Evolutionary conservation across 1,284 basidiomycete genomes (phyloP), one percentile per base, ranked within the genome.

Genomic region (Sanghuangporus baumii): DNA sequence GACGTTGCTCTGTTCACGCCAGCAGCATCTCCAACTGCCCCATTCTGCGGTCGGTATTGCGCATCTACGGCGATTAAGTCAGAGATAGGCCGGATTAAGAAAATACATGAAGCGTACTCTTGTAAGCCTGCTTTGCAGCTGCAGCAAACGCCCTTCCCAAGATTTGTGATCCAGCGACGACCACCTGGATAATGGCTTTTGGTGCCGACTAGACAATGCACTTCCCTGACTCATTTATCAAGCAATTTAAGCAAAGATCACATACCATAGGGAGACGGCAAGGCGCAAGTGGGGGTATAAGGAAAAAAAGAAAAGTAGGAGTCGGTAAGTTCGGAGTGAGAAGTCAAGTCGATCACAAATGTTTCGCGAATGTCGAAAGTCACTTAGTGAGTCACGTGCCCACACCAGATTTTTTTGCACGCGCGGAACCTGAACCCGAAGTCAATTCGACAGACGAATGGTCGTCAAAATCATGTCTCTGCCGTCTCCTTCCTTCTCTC

Each of bases 121-220:
- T 88, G 56, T 91, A 86, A 9, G 96, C 96, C 75, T 99, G 97
- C 69, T 84, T 81, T 52, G 93, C 94, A 5, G 96, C 96, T 72
- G 95, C 96, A 47, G 84, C 79, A 65, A 98, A 87, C 43, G 97
- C 97, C 76, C 89, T 95, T 61, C 96, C 96, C 60, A 99, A 79
- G 68, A 96, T 96, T 75, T 87, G 86, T 40, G 84, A 81, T 26
- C 93, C 92, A 48, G 89, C 84, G 43, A 95, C 75, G 60, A 93
- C 76, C 66, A 97, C 93, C 73, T 96, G 93, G 18, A 94, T 83
- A 52, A 96, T 77, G 66, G 87, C 80, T 74, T 82, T 88, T 61
- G 91, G 91, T 20, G 86, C 84, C 51, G 90, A 83, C 91, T 93
- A 67, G 18, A 63, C 26, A 37, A 50, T 7, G 23, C 12, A 56